Evolutionary conservation across 306 rosid genomes (phyloP).

Genomic region (Mimosa pudica): DNA sequence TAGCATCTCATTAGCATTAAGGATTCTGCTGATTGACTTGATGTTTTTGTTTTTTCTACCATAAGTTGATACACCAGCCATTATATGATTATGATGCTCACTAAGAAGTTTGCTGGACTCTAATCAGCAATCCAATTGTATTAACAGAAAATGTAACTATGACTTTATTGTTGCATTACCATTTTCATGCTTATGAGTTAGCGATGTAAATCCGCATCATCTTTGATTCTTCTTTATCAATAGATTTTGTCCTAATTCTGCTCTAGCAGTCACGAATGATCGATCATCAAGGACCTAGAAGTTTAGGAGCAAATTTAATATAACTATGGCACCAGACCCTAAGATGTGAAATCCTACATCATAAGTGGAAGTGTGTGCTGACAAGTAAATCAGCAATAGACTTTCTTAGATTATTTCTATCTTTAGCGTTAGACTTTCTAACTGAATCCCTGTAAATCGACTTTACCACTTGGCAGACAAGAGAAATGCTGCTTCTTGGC

Average conservation of each 20-base stretch:
- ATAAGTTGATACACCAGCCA: neutral
- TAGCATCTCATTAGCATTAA: neutral
- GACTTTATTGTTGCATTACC: neutral
- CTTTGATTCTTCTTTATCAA: neutral
- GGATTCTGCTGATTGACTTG: neutral
- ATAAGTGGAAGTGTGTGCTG: neutral
- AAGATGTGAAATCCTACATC: neutral
- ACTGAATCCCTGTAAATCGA: neutral
- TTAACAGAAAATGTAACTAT: conserved; percentile 2
- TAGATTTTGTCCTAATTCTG: conserved; percentile 4
- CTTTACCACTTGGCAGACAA: neutral
- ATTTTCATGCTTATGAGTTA: neutral
- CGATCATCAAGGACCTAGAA: neutral
- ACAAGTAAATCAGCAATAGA: neutral
- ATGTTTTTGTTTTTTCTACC: neutral
- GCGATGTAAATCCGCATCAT: neutral
- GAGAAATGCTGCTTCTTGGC: neutral
- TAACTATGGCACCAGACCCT: neutral
- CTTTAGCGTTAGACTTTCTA: neutral
- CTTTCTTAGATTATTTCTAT: neutral
- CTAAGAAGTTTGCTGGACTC: conserved; percentile 14
- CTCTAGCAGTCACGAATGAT: neutral
- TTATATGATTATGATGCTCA: conserved; percentile 12
- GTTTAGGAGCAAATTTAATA: neutral
- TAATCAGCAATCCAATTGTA: neutral